Evolutionary conservation across 352 stramenopile species (phyloP), one percentile per base, ranked within the genome.

Genomic region (Globisporangium apiculatum): DNA sequence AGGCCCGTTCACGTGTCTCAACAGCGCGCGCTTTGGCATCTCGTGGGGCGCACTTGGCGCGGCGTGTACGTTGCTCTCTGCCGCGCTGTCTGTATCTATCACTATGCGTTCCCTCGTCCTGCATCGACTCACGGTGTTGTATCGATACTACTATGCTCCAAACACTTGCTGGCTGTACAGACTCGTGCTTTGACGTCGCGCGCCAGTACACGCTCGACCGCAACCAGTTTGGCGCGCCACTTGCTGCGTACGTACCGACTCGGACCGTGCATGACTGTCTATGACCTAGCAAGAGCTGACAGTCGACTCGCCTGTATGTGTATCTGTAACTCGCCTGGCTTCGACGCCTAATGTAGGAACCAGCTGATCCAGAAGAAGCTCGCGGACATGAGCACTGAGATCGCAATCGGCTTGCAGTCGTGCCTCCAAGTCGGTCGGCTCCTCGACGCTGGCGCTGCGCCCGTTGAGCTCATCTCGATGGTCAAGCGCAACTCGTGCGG

Each of bases 361-460:
- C 96, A 99, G 71, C 68, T 99, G 18, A 96, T 99, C 60, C 96
- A 99, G 76, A 98, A 98, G 75, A 99, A 99, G 67, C 73, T 99
- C 48, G 95, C 95, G 2, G 93, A 99, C 60, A 99, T 99, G 95
- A 79, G 71, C 48, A 99, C 95, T 5, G 96, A 99, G 57, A 98
- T 99, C 73, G 66, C 91, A 15, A 69, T 99, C 15, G 94, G 92
- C 46, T 77, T 97, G 51, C 88, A 98, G 71, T 89, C 80, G 41
- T 97, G 86, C 51, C 65, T 97, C 51, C 89, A 95, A 61, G 86
- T 98, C 11, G 95, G 93, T 53, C 74, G 93, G 35, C 69, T 98
- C 40, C 91, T 98, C 60, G 95, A 98, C 68, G 59, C 71, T 10
- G 77, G 88, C 47, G 75, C 78, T 55, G 73, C 73, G 10, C 67